Evolutionary conservation across 2,329 filamentous ascomycete species (phyloP).

Genomic region (Diaporthe citriasiana): DNA sequence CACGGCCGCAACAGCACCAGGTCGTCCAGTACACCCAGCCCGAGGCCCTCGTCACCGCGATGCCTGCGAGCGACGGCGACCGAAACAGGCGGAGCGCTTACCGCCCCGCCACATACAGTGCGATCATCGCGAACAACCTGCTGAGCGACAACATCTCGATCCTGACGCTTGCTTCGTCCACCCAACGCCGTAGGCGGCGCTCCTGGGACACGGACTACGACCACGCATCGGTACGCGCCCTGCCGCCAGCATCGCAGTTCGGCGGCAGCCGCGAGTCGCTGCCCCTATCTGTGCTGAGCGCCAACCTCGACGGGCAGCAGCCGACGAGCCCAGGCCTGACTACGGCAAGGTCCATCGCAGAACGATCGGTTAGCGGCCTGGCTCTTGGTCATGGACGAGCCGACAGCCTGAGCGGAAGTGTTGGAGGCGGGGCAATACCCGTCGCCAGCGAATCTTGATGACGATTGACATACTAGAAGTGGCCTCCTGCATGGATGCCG

Average conservation of each 20-base stretch:
- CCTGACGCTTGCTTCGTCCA: slow-evolving; percentile 85
- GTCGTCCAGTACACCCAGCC: slow-evolving; percentile 76
- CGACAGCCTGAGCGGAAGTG: slow-evolving; percentile 85
- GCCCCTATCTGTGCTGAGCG: slow-evolving; percentile 82
- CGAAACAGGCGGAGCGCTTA: slow-evolving; percentile 50
- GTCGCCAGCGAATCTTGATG: slow-evolving; percentile 63
- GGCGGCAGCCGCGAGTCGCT: slow-evolving; percentile 85
- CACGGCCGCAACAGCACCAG: slow-evolving; percentile 54
- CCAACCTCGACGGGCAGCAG: slow-evolving; percentile 71
- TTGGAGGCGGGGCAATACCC: slow-evolving; percentile 73
- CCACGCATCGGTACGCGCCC: slow-evolving; percentile 80
- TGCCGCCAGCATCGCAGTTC: slow-evolving; percentile 83
- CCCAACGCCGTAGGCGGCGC: slow-evolving; percentile 80
- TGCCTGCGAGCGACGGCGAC: slow-evolving; percentile 63
- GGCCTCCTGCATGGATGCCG: neutral
- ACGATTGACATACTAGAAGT: neutral
- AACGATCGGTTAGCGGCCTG: slow-evolving; percentile 73
- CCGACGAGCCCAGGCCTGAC: slow-evolving; percentile 67
- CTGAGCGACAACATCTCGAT: slow-evolving; percentile 90
- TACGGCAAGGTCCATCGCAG: slow-evolving; percentile 57
- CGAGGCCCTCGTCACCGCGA: slow-evolving; percentile 76
- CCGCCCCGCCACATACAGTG: slow-evolving; percentile 79
- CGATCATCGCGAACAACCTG: slow-evolving; percentile 85
- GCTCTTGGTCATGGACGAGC: slow-evolving; percentile 79
- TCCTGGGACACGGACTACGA: slow-evolving; percentile 82